Percentiles rank a stretch among this genome's conserved stretches.
Conservation (phyloP, 2,329 filamentous ascomycete genomes). For the Alternaria triticina region DNA sequence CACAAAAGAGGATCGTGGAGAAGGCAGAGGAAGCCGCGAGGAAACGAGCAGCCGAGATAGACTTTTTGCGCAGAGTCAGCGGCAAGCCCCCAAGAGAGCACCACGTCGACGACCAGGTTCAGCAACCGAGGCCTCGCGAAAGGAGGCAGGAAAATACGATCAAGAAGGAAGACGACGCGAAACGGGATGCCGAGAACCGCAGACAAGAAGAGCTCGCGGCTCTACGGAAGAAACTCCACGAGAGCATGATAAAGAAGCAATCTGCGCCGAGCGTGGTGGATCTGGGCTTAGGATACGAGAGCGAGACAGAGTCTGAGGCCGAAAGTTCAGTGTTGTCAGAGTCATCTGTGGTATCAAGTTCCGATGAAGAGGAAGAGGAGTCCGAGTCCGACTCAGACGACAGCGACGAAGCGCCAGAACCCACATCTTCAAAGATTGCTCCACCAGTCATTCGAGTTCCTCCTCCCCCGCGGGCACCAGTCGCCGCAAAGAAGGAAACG, state of each 20-base stretch:
- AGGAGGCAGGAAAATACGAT: constrained; percentile 1
- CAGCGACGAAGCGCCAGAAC: constrained; percentile 41
- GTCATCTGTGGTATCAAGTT: constrained; percentile 43
- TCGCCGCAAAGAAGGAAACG: constrained; percentile 10
- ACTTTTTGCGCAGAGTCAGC: constrained; percentile 44
- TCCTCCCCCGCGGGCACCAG: constrained; percentile 11
- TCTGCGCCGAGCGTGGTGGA: constrained; percentile 18
- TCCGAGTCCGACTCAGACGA: constrained; percentile 33
- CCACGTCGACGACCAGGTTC: not conserved
- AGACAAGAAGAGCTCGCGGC: constrained; percentile 37
- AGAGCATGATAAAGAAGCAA: constrained; percentile 38
- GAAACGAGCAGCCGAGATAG: constrained; percentile 45
- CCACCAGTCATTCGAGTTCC: constrained; percentile 21
- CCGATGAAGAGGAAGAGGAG: constrained; percentile 28
- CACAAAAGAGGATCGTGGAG: constrained; percentile 70
- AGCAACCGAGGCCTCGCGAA: not conserved
- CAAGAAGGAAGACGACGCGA: not conserved
- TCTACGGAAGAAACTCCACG: constrained; percentile 42
- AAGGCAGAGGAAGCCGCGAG: constrained; percentile 59
- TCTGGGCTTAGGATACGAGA: constrained; percentile 42
- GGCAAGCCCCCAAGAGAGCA: constrained; percentile 20
- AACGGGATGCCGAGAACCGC: not conserved
- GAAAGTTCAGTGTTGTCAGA: constrained; percentile 35
- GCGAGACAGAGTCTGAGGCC: constrained; percentile 32
- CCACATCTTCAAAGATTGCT: constrained; percentile 45